Evolutionary conservation across 129 eudicot species (phyloP).

Genomic region (Pseudognaphalium luteoalbum): DNA sequence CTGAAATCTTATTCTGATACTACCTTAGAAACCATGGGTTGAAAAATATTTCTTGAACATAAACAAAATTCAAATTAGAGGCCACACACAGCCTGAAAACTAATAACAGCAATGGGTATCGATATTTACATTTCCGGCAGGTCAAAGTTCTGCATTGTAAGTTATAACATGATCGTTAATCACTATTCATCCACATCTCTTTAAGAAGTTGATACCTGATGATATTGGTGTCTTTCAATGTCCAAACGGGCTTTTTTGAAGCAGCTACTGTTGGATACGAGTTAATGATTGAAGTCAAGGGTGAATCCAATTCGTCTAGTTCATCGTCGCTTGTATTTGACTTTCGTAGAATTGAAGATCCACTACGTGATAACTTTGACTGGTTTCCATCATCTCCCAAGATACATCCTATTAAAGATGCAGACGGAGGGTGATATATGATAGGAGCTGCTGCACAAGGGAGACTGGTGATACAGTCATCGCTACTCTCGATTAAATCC

Average conservation of each 20-base stretch:
- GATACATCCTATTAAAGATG: constrained; percentile 44
- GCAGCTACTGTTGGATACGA: constrained; percentile 22
- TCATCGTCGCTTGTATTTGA: constrained; percentile 92
- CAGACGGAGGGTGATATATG: constrained; percentile 56
- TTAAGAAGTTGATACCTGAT: constrained; percentile 77
- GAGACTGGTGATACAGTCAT: constrained; percentile 41
- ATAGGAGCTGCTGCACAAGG: constrained; percentile 69
- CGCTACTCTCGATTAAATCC: constrained; percentile 48
- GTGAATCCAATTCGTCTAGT: constrained; percentile 75
- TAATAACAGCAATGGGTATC: not conserved
- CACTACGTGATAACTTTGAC: constrained; percentile 49
- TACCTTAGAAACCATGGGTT: not conserved
- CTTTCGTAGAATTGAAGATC: constrained; percentile 58
- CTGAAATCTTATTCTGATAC: not conserved
- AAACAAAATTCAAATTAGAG: not conserved
- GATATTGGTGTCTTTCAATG: constrained; percentile 31
- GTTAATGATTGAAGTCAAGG: constrained; percentile 49
- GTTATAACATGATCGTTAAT: constrained; percentile 21
- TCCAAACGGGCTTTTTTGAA: constrained; percentile 36
- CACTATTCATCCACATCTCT: constrained; percentile 62
- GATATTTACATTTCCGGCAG: constrained; percentile 2
- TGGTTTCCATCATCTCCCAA: constrained; percentile 46
- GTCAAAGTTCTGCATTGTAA: not conserved
- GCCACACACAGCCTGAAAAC: constrained; percentile 1
- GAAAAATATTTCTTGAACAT: not conserved